phyloP scores from a whole-genome alignment of 768 basidiomycete species.

The Hemileccinum impolitum region DNA sequence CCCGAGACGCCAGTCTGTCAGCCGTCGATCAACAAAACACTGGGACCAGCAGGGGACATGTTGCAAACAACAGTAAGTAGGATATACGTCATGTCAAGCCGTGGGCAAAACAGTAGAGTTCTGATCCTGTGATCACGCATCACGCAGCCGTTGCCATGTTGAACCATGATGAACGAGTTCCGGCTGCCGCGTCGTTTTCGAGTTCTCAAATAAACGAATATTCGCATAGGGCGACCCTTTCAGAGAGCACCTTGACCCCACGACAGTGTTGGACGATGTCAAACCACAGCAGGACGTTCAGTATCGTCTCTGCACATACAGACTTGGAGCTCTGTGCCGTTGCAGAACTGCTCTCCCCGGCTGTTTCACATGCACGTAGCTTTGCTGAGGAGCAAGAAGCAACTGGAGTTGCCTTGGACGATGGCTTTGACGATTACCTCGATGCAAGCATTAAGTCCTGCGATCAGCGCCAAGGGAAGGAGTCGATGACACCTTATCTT shows the following conservation, averaged over 20 bases:
- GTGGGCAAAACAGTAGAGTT: conserved; percentile 23
- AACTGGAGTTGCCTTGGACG: conserved; percentile 23
- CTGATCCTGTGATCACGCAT: conserved; percentile 22
- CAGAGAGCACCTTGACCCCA: conserved; percentile 25
- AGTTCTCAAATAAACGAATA: conserved; percentile 12
- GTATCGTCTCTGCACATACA: conserved; percentile 45
- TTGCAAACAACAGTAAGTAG: conserved; percentile 29
- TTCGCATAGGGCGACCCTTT: conserved; percentile 24
- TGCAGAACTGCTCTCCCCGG: conserved; percentile 43
- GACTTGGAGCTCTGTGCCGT: conserved; percentile 52
- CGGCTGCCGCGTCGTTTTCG: conserved; percentile 9
- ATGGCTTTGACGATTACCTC: conserved; percentile 26
- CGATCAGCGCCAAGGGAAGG: conserved; percentile 7
- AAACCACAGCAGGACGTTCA: conserved; percentile 34
- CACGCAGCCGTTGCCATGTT: conserved; percentile 20
- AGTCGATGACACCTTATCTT: conserved; percentile 17
- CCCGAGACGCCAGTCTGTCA: conserved; percentile 56
- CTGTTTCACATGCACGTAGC: conserved; percentile 23
- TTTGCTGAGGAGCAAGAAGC: conserved; percentile 27
- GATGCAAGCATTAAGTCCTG: conserved; percentile 22
- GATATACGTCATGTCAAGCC: conserved; percentile 8
- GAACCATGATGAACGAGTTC: conserved; percentile 14
- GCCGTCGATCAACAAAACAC: conserved; percentile 28
- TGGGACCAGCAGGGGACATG: conserved; percentile 19
- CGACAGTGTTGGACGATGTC: conserved; percentile 19